Conservation (phyloP, 1,139 yeast species). For the Geotrichum restrictum region DNA sequence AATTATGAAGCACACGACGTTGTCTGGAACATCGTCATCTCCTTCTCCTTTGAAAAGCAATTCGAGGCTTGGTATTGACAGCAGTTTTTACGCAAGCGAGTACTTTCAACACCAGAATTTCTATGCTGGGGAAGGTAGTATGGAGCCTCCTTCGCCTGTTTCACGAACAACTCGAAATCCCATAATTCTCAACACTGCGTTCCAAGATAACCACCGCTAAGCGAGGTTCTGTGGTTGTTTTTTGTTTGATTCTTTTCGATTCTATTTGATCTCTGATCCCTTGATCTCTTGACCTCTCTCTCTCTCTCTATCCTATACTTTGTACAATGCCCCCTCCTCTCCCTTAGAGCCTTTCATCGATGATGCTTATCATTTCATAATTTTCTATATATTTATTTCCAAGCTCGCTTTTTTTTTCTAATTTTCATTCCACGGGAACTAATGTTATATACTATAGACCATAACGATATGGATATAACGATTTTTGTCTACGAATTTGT, state of each 20-base stretch:
- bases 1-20: constrained; percentile 26
- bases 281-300: too few species aligned
- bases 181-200: constrained; percentile 28
- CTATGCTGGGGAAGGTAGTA: constrained; percentile 7
- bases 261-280: too few species aligned
- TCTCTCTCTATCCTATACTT: too few species aligned
- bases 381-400: too few species aligned
- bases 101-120: constrained; percentile 2
- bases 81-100: neutral
- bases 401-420: too few species aligned
- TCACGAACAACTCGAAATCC: constrained; percentile 31
- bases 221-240: neutral
- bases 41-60: neutral
- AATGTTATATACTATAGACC: too few species aligned
- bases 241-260: neutral
- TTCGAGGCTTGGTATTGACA: neutral
- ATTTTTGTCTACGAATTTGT: too few species aligned
- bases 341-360: too few species aligned
- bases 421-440: too few species aligned
- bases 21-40: constrained; percentile 13
- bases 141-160: constrained; percentile 30
- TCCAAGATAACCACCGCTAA: constrained; percentile 15
- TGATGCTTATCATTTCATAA: too few species aligned
- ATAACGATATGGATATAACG: too few species aligned
- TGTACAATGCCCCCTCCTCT: too few species aligned